Percentiles rank a stretch among this genome's conserved stretches.
phyloP scores from a whole-genome alignment of 495 filamentous ascomycete genomes.

The Monascus purpureus region DNA sequence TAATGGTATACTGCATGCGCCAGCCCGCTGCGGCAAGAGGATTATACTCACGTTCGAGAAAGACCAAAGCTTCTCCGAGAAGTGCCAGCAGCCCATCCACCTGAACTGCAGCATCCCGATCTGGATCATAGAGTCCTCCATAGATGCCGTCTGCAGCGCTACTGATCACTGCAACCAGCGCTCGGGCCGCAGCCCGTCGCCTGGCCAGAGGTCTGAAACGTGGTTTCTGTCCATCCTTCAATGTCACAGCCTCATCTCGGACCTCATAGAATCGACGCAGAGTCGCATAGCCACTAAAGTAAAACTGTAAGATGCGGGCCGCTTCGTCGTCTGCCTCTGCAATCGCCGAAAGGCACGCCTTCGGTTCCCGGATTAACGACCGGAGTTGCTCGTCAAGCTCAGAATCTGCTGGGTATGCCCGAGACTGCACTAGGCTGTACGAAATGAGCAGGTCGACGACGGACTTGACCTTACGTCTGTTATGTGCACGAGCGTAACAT shows the following conservation, averaged over 20 bases:
- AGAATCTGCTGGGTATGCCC: constrained; percentile 51
- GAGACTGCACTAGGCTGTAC: constrained; percentile 69
- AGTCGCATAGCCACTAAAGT: constrained; percentile 83
- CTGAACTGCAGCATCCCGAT: constrained; percentile 62
- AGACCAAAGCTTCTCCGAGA: constrained; percentile 67
- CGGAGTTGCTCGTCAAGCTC: constrained; percentile 58
- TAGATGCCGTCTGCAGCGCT: constrained; percentile 80
- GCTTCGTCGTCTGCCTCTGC: constrained; percentile 58
- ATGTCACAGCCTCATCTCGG: constrained; percentile 47
- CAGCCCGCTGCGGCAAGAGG: neutral
- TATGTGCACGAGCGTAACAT: constrained; percentile 73
- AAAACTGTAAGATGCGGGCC: constrained; percentile 62
- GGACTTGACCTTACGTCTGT: constrained; percentile 57
- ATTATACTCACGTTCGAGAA: constrained; percentile 44
- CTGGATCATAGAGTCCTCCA: constrained; percentile 71
- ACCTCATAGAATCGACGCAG: constrained; percentile 78
- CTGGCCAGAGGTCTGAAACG: constrained; percentile 35
- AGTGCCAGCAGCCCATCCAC: constrained; percentile 76
- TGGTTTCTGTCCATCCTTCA: constrained; percentile 24
- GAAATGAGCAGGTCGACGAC: constrained; percentile 79
- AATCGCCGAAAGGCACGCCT: constrained; percentile 46
- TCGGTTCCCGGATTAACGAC: constrained; percentile 50
- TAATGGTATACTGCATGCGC: neutral
- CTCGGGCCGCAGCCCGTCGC: constrained; percentile 51
- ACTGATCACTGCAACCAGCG: constrained; percentile 62